Base-by-base conservation (phyloP, 306 rosid species). In the Citrullus mucosospermus region DNA sequence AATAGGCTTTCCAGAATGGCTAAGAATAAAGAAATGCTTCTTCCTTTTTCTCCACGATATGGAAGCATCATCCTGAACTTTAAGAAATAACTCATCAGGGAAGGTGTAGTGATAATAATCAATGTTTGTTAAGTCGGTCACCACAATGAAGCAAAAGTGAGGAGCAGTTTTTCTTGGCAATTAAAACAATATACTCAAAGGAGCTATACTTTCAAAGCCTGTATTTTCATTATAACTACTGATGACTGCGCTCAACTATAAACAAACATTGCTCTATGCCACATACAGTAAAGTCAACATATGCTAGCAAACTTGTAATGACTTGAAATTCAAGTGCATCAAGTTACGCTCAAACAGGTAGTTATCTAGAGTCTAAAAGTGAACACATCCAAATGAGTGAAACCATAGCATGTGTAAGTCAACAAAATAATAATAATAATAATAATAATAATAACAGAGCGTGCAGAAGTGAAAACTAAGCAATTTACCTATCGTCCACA, bases 51-150 rank as follows among this genome's bases (percentile, higher is more conserved):
- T 89, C 98, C 97, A 93, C 55, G 97, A 93, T 83, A 89, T 76
- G 76, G 97, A 92, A 83, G 94, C 93, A 84, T 93, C 98, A 82
- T 90, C 98, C 97, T 93, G 96, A 90, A 88, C 89, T 89, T 91
- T 76, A 88, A 79, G 81, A 81, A 82, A 82, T 80, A 83, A 89
- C 85, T 82, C 84, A 91, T 82, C 84, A 84, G 76, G 61, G 58
- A 77, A 84, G 84, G 74, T 77, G 83, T 77, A 83, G 62, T 76
- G 43, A 30, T n/a, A 56, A 18, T 28, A 50, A 28, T 43, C 59
- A 71, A 48, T 71, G 43, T 48, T 7, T 46, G 58, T 48, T 25
- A 48, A 6, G 59, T 48, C n/a, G 3, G 25, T 48, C 22, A 25
- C 57, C 43, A 15, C 59, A 48, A 48, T 48, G 78, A 51, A 75